These are phyloP conservation scores for Seminavis robusta DNA, from an alignment of 108 stramenopile species.

Conservation along the genomic window DNA sequence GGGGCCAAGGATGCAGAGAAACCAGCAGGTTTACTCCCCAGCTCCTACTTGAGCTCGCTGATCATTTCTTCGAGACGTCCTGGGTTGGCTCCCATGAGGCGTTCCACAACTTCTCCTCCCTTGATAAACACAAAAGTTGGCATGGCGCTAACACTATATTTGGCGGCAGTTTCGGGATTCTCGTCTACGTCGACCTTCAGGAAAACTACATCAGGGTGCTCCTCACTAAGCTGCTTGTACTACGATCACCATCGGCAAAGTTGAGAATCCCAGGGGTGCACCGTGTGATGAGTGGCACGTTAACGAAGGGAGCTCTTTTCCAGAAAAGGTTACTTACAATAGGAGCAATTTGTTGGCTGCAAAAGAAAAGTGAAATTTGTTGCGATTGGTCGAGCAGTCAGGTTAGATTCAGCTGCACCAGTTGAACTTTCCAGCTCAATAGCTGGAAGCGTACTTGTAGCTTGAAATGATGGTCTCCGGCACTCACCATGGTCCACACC, in stretches of 20 bases:
- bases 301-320: not conserved
- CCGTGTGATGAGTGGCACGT: not conserved
- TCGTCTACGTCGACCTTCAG: constrained; percentile 92
- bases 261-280: too few relatives aligned
- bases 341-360: constrained; percentile 85
- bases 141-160: constrained; percentile 83
- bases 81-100: constrained; percentile 78
- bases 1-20: too few relatives aligned
- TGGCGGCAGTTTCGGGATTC: constrained; percentile 76
- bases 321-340: constrained; percentile 20
- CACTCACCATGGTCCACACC: constrained; percentile 88
- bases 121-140: constrained; percentile 91
- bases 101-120: constrained; percentile 76
- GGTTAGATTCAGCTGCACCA: too few relatives aligned
- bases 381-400: too few relatives aligned
- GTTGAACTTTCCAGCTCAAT: too few relatives aligned
- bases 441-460: too few relatives aligned
- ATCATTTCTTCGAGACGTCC: constrained; percentile 48
- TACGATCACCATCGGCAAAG: not conserved
- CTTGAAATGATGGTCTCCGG: too few relatives aligned
- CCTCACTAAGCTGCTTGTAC: constrained; percentile 67
- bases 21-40: too few relatives aligned
- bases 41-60: constrained; percentile 34
- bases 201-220: constrained; percentile 53
- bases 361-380: too few relatives aligned